Conservation (phyloP, 73 alveolate species). For the Uronychia binucleata region DNA sequence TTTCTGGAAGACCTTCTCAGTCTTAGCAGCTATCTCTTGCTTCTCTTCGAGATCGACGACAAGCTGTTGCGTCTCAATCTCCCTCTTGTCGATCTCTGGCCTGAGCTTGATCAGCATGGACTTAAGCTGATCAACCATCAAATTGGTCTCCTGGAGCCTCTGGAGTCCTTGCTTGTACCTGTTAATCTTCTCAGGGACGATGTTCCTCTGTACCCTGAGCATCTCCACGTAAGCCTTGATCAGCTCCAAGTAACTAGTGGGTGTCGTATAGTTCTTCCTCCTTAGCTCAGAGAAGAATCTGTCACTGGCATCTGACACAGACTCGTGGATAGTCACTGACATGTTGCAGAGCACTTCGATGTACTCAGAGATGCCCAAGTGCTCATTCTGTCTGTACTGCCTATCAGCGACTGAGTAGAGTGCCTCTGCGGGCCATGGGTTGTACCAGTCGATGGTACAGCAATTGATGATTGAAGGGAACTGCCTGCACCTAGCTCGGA, state of each 20-base stretch:
- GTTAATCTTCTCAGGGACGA: conserved; percentile 93
- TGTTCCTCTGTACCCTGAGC: conserved; percentile 89
- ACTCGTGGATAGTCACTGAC: conserved; percentile 89
- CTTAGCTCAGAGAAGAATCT: conserved; percentile 87
- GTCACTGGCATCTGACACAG: conserved; percentile 75
- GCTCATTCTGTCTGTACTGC: conserved; percentile 69
- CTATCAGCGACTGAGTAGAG: conserved; percentile 98
- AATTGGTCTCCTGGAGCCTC: conserved; percentile 97
- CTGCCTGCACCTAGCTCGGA: conserved; percentile 99
- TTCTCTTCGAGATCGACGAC: conserved; percentile 94
- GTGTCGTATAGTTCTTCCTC: conserved; percentile 98
- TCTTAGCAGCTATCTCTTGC: conserved; percentile 90
- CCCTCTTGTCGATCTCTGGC: conserved; percentile 91
- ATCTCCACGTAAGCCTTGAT: conserved; percentile 96
- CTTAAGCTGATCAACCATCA: conserved; percentile 96
- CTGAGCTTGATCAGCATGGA: conserved; percentile 84
- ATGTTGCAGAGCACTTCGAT: conserved; percentile 77
- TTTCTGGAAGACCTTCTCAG: conserved; percentile 88
- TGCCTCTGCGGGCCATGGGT: conserved; percentile 97
- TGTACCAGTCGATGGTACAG: conserved; percentile 89
- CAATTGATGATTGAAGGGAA: conserved; percentile 92
- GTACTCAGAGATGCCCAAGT: conserved; percentile 75
- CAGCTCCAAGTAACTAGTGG: conserved; percentile 98
- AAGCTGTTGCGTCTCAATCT: conserved; percentile 91
- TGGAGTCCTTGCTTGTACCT: conserved; percentile 95